These are phyloP conservation scores for Escovopsis weberi DNA, from an alignment of 2,329 filamentous ascomycete species.

Conservation along the genomic window DNA sequence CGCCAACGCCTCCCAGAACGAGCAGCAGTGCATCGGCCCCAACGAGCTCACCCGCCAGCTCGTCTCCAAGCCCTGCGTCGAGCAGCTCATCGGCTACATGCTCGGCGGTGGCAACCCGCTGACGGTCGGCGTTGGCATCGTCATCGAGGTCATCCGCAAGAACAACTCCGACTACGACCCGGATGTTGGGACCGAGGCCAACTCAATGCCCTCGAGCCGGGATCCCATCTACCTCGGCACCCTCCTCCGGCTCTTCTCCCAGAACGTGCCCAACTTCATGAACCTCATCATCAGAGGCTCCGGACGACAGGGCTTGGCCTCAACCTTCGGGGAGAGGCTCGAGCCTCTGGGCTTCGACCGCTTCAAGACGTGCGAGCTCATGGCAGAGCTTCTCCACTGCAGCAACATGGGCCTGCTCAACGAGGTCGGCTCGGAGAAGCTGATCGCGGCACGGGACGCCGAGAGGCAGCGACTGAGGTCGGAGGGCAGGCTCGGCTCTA, in stretches of 20 bases:
- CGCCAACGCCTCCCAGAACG: constrained; percentile 92
- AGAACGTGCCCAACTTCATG: constrained; percentile 91
- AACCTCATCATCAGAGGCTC: constrained; percentile 67
- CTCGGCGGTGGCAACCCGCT: constrained; percentile 82
- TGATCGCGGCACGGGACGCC: constrained; percentile 64
- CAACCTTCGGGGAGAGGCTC: constrained; percentile 81
- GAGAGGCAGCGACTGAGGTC: constrained; percentile 68
- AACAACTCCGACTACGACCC: constrained; percentile 99
- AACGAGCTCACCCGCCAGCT: constrained; percentile 93
- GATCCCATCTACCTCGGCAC: constrained; percentile 95
- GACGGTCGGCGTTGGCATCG: constrained; percentile 90
- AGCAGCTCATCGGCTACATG: constrained; percentile 83
- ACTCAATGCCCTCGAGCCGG: constrained; percentile 63
- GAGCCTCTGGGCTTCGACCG: constrained; percentile 93
- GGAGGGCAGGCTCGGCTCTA: constrained; percentile 53
- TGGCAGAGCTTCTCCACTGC: constrained; percentile 94
- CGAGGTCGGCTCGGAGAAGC: constrained; percentile 74
- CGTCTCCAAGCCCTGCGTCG: constrained; percentile 72
- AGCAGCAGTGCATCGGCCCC: constrained; percentile 96
- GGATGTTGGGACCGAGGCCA: constrained; percentile 70
- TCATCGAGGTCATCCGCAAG: constrained; percentile 97
- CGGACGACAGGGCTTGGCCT: constrained; percentile 60
- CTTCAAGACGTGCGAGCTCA: constrained; percentile 97
- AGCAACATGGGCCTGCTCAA: constrained; percentile 98
- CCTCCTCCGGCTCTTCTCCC: constrained; percentile 74